A percentile compares a stretch with the other conserved stretches of the same genome.
Conservation (phyloP, 176 grass and related monocot genomes). For the Dactylis glomerata region DNA sequence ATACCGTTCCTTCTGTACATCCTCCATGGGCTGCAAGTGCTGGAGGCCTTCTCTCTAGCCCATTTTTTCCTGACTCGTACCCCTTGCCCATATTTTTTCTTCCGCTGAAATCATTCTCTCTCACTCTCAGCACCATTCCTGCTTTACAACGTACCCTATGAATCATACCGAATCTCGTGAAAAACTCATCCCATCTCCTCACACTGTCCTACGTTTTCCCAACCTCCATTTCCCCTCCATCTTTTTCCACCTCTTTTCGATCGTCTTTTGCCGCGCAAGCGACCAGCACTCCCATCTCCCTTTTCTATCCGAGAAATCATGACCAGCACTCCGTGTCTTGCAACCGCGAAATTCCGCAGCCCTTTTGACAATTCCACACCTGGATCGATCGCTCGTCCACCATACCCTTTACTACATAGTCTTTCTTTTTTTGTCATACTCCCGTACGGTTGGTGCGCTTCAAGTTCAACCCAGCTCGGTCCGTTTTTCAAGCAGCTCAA, state of each 20-base stretch:
- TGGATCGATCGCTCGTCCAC: neutral
- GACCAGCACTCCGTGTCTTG: no score
- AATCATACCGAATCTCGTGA: no score
- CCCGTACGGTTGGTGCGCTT: neutral
- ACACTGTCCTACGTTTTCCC: neutral
- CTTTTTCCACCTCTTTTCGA: neutral
- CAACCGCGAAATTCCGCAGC: neutral
- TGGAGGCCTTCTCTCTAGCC: no score
- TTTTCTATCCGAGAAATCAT: neutral
- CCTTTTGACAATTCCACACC: constrained; percentile 23
- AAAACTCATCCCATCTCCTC: neutral
- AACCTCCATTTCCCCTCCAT: neutral
- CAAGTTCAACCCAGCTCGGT: neutral
- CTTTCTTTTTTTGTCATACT: neutral
- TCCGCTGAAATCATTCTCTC: no score
- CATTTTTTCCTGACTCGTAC: no score
- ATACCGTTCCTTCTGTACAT: no score
- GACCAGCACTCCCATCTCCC: neutral
- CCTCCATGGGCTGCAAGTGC: no score
- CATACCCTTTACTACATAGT: neutral
- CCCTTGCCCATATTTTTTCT: no score
- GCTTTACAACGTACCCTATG: no score
- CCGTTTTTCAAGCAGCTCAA: neutral
- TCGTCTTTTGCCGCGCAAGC: neutral
- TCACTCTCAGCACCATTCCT: no score